phyloP scores from a whole-genome alignment of 345 rosid species.

The Aethionema arabicum region DNA sequence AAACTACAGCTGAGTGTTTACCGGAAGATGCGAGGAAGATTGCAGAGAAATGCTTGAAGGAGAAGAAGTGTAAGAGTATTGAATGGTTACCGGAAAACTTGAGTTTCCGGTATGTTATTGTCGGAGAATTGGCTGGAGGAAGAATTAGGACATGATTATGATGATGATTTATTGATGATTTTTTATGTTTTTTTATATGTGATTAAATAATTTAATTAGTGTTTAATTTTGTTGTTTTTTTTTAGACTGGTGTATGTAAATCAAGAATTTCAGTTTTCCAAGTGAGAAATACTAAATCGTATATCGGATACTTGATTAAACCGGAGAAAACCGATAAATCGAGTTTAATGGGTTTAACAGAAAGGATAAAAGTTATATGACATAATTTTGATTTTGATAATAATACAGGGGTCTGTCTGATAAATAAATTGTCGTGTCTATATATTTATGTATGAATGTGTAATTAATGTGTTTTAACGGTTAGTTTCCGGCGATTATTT shows the following conservation, averaged over 20 bases:
- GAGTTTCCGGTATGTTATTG: conserved; percentile 66
- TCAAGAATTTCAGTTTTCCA: background rate
- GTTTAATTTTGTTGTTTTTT: conserved; percentile 2
- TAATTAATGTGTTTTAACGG: too few species aligned
- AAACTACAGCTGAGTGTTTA: conserved; percentile 45
- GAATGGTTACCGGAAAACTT: conserved; percentile 69
- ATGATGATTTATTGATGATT: background rate
- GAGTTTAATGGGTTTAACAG: background rate
- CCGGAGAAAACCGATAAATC: conserved; percentile 10
- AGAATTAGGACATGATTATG: conserved; percentile 22
- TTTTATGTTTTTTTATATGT: conserved; percentile 19
- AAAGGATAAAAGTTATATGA: rapidly evolving
- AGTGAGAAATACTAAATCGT: conserved; percentile 19
- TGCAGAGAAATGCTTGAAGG: conserved; percentile 53
- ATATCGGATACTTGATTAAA: background rate
- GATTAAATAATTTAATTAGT: conserved; percentile 31
- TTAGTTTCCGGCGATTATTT: conserved; percentile 17
- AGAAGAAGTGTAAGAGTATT: conserved; percentile 49
- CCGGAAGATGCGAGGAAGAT: conserved; percentile 50
- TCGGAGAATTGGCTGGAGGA: conserved; percentile 48
- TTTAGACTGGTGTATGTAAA: conserved; percentile 26
- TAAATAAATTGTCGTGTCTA: background rate
- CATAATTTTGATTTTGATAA: background rate
- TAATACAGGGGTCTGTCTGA: conserved; percentile 11
- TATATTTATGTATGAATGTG: background rate